Conservation (phyloP, 352 stramenopile species). For the Blastocystis sp. region DNA sequence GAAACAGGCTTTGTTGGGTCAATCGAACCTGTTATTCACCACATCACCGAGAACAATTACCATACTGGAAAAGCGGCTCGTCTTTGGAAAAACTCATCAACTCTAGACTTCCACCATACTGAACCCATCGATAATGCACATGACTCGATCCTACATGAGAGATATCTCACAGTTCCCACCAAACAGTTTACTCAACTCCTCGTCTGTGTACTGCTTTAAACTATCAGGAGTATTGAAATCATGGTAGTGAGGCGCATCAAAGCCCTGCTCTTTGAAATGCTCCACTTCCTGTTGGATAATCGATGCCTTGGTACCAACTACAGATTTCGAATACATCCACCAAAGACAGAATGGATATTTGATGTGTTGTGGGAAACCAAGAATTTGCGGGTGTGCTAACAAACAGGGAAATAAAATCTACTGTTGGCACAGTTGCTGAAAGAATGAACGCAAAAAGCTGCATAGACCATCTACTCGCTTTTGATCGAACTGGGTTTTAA, state of each 20-base stretch:
- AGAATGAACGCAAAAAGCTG: neutral
- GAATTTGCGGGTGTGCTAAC: neutral
- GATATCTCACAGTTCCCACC: neutral
- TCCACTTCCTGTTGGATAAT: neutral
- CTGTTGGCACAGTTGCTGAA: neutral
- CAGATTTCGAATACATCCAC: neutral
- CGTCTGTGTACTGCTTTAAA: neutral
- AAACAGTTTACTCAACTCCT: slow-evolving; percentile 17
- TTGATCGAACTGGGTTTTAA: neutral
- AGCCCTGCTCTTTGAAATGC: neutral
- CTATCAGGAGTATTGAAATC: neutral
- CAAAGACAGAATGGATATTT: neutral
- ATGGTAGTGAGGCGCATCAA: neutral
- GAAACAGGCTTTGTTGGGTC: slow-evolving; percentile 32
- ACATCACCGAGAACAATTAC: neutral
- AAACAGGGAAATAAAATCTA: neutral
- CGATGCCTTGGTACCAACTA: neutral
- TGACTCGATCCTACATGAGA: neutral
- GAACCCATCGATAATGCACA: slow-evolving; percentile 45
- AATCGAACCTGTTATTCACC: slow-evolving; percentile 5
- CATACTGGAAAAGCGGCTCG: slow-evolving; percentile 23
- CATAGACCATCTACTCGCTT: neutral
- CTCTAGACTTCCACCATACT: slow-evolving; percentile 24
- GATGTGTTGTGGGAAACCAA: neutral
- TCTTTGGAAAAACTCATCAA: slow-evolving; percentile 38